Evolutionary conservation across 1,139 yeast species (phyloP), one percentile per base, ranked within the genome.

Genomic region (Arxiozyma slooffiae): DNA sequence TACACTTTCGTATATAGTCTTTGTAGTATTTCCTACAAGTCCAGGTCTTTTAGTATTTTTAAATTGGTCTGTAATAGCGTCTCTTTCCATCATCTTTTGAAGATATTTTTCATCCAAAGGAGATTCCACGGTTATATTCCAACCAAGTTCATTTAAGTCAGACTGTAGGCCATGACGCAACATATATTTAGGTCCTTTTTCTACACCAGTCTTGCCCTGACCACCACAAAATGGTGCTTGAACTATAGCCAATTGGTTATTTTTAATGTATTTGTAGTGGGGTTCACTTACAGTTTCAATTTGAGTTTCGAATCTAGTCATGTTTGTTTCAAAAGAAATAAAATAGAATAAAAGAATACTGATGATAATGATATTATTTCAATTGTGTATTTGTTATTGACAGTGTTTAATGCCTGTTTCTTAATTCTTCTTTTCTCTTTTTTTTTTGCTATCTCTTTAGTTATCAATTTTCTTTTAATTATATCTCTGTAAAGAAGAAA

Each of bases 171-270:
- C 96, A 52, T 81, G 79, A 56, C 82, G 77, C 50, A 88, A 68
- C 56, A 90, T 74, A 66, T 79, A 83, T 55, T 82, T 79, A n/a
- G 98, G 97, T 30, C 97, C 98, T 52, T 81, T 78, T 63, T 90
- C 97, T 41, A 90, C 97, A 51, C 98, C 98, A 38, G 83, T 79
- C 62, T 86, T 85, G 49, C 90, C 94, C 69, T 90, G 98, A 53
- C 98, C 98, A n/a, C 97, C 97, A 38, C 90, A 81, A 67, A 89
- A 89, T 49, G 97, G 96, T 0, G 96, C 96, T 26, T 82, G 75
- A 57, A 89, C 79, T 51, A 89, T 71, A 21, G 87, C 76, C 34
- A 80, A 78, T 53, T 78, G 73, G 58, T 75, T 80, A 45, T 73
- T 63, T 48, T 80, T 75, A 60, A 76, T 77, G 62, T 71, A 79